Percentiles rank a stretch among this genome's conserved stretches.
Evolutionary conservation across 148 eudicot species (phyloP).

Genomic region (Amaranthus palmeri): DNA sequence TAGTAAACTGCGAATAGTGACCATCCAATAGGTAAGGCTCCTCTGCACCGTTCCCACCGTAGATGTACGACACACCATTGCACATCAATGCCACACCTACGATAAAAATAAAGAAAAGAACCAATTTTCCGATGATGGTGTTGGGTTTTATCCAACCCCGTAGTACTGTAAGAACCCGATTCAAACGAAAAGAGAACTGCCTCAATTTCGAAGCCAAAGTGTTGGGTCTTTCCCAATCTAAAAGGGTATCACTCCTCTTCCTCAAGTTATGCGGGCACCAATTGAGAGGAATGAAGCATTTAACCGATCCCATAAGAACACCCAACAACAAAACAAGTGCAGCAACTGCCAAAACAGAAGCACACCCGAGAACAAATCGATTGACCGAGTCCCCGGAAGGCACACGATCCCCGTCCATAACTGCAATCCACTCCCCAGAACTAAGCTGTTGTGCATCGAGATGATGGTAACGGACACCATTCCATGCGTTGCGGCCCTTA

Average conservation of each 20-base stretch:
- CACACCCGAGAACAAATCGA: slow-evolving; percentile 56
- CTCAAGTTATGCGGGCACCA: slow-evolving; percentile 77
- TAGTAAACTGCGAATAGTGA: slow-evolving; percentile 80
- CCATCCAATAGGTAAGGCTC: slow-evolving; percentile 64
- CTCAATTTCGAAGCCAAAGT: slow-evolving; percentile 49
- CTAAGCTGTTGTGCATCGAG: slow-evolving; percentile 76
- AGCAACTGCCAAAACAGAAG: slow-evolving; percentile 45
- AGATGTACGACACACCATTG: slow-evolving; percentile 47
- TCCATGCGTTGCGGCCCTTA: slow-evolving; percentile 85
- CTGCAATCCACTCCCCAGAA: slow-evolving; percentile 74
- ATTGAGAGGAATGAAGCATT: slow-evolving; percentile 67
- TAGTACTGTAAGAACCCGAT: slow-evolving; percentile 45
- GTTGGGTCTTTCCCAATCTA: slow-evolving; percentile 59
- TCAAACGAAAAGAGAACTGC: slow-evolving; percentile 58
- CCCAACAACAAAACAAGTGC: slow-evolving; percentile 55
- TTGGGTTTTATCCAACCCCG: slow-evolving; percentile 64
- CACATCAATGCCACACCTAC: slow-evolving; percentile 55
- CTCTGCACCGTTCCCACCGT: slow-evolving; percentile 77
- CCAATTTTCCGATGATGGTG: slow-evolving; percentile 43
- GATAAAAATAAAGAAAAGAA: slow-evolving; percentile 41
- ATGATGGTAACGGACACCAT: slow-evolving; percentile 83
- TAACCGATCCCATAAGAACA: slow-evolving; percentile 64
- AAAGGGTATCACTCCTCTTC: slow-evolving; percentile 69
- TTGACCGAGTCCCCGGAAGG: slow-evolving; percentile 68
- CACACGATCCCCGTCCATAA: slow-evolving; percentile 88